Evolutionary conservation across 768 basidiomycete species (phyloP).

Genomic region (Rhizopogon vinicolor): DNA sequence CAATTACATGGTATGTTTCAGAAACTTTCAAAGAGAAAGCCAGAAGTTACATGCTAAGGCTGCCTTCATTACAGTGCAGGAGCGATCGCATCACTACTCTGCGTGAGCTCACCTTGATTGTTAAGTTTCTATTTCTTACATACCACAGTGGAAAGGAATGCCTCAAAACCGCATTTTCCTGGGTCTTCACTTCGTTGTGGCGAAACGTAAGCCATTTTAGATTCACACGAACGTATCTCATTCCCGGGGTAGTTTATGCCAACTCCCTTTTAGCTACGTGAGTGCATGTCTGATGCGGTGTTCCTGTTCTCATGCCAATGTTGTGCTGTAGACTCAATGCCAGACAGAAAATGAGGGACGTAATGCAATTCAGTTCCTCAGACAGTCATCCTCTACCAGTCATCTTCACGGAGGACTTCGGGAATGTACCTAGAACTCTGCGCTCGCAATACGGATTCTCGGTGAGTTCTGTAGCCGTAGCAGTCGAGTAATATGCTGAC

Average conservation of each 20-base stretch:
- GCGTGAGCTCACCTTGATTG: conserved; percentile 5
- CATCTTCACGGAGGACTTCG: background rate
- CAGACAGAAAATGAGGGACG: conserved; percentile 6
- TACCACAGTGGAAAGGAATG: conserved; percentile 14
- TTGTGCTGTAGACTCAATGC: conserved; percentile 12
- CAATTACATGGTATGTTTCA: conserved; percentile 12
- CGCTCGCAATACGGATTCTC: background rate
- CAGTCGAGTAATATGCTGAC: background rate
- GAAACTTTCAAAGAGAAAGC: too few relatives aligned
- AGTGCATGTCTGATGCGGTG: background rate
- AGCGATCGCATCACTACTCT: conserved; percentile 13
- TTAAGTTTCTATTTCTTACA: background rate
- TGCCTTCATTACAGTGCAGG: conserved; percentile 7
- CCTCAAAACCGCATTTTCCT: conserved; percentile 18
- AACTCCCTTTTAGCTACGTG: conserved; percentile 23
- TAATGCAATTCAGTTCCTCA: background rate
- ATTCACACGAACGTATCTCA: background rate
- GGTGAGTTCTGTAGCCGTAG: background rate
- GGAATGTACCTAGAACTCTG: background rate
- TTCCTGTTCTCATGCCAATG: background rate
- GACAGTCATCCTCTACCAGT: conserved; percentile 1
- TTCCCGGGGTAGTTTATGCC: conserved; percentile 13
- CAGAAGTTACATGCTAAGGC: background rate
- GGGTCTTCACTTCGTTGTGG: conserved; percentile 18
- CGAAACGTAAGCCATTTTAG: conserved; percentile 10